Percentiles rank a stretch among this genome's conserved stretches.
These are phyloP conservation scores for Gamsiella multidivaricata DNA, from an alignment of 192 early-diverging fungal genomes.

Conservation along the genomic window DNA sequence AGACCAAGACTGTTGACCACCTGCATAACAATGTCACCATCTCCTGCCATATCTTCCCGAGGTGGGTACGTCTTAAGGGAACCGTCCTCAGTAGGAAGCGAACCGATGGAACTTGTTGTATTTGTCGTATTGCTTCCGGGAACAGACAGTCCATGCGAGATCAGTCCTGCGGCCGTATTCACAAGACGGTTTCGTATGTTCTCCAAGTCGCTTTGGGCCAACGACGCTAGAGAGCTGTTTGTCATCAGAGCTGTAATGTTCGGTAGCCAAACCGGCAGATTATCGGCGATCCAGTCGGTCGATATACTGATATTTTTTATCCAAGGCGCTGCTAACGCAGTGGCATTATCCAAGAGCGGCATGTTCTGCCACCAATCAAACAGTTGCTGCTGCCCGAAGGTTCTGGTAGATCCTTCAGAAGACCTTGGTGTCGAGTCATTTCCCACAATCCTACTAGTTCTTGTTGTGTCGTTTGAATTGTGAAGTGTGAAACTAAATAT, in stretches of 20 bases:
- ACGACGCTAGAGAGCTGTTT: slow-evolving; percentile 10
- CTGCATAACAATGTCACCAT: slow-evolving; percentile 50
- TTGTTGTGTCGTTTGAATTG: background rate
- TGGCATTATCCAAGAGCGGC: background rate
- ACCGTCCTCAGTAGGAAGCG: background rate
- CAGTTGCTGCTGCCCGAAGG: background rate
- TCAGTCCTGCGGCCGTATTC: background rate
- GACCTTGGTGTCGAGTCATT: background rate
- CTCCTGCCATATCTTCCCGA: background rate
- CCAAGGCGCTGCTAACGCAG: slow-evolving; percentile 4
- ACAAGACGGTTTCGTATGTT: slow-evolving; percentile 10
- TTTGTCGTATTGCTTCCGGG: background rate
- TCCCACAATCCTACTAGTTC: background rate
- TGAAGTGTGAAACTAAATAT: slow-evolving; percentile 16
- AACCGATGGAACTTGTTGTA: background rate
- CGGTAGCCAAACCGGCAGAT: slow-evolving; percentile 24
- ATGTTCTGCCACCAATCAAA: slow-evolving; percentile 6
- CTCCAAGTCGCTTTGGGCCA: slow-evolving; percentile 4
- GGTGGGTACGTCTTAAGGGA: background rate
- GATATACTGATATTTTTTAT: slow-evolving; percentile 11
- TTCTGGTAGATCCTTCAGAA: background rate
- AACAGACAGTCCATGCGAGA: background rate
- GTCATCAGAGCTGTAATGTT: slow-evolving; percentile 51
- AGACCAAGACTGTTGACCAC: slow-evolving; percentile 53
- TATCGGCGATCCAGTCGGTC: slow-evolving; percentile 17